Evolutionary conservation across 768 basidiomycete species (phyloP), one percentile per base, ranked within the genome.

Genomic region (Boletus speciosus): DNA sequence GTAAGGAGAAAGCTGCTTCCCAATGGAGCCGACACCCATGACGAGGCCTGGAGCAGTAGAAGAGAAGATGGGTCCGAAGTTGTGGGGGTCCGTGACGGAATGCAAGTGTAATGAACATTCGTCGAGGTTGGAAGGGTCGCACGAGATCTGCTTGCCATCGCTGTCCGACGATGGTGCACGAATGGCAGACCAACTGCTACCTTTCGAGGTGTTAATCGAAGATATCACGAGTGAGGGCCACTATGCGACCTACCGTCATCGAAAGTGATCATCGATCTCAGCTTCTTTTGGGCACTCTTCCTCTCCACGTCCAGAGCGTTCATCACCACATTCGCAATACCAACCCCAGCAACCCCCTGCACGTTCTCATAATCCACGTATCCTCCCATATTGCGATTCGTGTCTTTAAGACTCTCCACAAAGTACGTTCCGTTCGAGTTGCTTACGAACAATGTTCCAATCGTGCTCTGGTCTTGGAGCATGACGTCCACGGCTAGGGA

Each of bases 361-460:
- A 95, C 69, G 54, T 81, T 83, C 73, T 99, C 97, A 62, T 86
- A 98, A 68, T 98, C 97, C 35, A 98, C 96, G 55, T 84, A 97
- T 10, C 95, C 97, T 55, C 78, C 71, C 42, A 80, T 76, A 68
- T 98, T 96, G 45, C 97, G 77, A 68, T 98, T 98, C 5, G 97
- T 98, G 65, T 96, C 86, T 72, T 86, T 82, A 54, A 99, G 77
- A 61, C 89, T 88, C 71, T 95, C 81, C 10, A 93, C 88, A 68
- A 98, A 99, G 71, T 84, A 95, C 14, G 94, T 97, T 4, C 97
- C 97, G 62, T 98, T 95, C 36, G 90, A 92, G 71, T 98, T 97
- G 73, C 88, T 90, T 51, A 96, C 88, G 75, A 98, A 99, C 14
- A 99, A 74, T 2, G 96, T 98, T 2, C 97, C 97, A 40, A 95